Evolutionary conservation across 768 basidiomycete genomes (phyloP).

Genomic region (Stropharia rugosoannulata): DNA sequence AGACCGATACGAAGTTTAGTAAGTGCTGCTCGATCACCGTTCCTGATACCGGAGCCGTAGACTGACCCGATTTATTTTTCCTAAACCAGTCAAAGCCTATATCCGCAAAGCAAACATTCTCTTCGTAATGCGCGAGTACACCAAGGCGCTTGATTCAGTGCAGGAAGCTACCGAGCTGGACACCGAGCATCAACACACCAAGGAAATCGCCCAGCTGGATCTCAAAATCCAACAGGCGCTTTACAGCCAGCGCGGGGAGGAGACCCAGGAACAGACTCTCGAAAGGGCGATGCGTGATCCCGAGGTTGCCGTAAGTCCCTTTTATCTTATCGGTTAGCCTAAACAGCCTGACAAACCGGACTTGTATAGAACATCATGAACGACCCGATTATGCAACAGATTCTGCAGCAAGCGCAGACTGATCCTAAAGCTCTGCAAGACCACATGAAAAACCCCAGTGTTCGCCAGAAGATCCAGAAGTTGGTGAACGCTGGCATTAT

Average conservation of each 20-base stretch:
- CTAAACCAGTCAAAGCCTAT: constrained; percentile 79
- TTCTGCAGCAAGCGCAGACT: constrained; percentile 89
- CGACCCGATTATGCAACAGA: constrained; percentile 92
- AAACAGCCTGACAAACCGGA: constrained; percentile 1
- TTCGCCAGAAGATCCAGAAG: constrained; percentile 83
- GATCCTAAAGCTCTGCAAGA: constrained; percentile 90
- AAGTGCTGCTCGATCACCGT: constrained; percentile 18
- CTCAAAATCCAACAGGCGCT: constrained; percentile 80
- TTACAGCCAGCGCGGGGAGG: constrained; percentile 73
- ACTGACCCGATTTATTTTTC: background rate
- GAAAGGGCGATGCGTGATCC: constrained; percentile 97
- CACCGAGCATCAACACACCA: constrained; percentile 74
- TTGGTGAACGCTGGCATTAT: constrained; percentile 93
- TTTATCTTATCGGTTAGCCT: background rate
- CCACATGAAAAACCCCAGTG: constrained; percentile 91
- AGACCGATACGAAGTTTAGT: constrained; percentile 86
- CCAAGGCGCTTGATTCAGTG: constrained; percentile 80
- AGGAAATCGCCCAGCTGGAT: constrained; percentile 82
- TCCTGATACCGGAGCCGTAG: background rate
- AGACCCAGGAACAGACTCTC: constrained; percentile 91
- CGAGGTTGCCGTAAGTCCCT: constrained; percentile 76
- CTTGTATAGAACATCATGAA: constrained; percentile 75
- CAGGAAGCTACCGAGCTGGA: constrained; percentile 81
- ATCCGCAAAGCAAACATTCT: constrained; percentile 90
- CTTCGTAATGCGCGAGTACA: constrained; percentile 88